Percentiles rank a stretch among this genome's conserved stretches.
phyloP scores from a whole-genome alignment of 768 basidiomycete genomes.

The Tylopilus rubrobrunneus region DNA sequence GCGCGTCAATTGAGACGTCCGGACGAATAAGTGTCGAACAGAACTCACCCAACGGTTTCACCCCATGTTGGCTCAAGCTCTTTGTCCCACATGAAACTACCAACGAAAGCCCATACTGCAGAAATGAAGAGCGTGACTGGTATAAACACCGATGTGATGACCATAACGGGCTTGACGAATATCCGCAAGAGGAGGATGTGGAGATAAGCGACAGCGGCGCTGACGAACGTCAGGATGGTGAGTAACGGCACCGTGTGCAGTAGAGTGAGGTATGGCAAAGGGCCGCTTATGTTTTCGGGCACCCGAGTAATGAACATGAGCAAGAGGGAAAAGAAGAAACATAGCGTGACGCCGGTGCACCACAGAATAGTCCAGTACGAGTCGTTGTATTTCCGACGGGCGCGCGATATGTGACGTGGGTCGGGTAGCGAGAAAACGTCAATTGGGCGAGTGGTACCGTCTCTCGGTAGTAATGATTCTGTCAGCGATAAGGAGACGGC shows the following conservation, averaged over 20 bases:
- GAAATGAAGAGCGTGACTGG: constrained; percentile 72
- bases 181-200: constrained; percentile 75
- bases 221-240: constrained; percentile 65
- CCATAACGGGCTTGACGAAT: constrained; percentile 81
- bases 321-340: constrained; percentile 60
- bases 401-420: constrained; percentile 60
- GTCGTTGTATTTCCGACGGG: constrained; percentile 72
- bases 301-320: constrained; percentile 57
- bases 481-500: constrained; percentile 67
- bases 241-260: constrained; percentile 76
- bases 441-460: constrained; percentile 57
- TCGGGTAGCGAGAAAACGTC: constrained; percentile 78
- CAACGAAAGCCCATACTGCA: constrained; percentile 76
- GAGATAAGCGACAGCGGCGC: constrained; percentile 66
- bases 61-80: constrained; percentile 69
- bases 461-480: constrained; percentile 73
- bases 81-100: constrained; percentile 66
- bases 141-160: constrained; percentile 71
- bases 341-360: constrained; percentile 55
- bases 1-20: constrained; percentile 9
- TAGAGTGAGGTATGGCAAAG: constrained; percentile 61
- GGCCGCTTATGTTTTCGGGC: constrained; percentile 30
- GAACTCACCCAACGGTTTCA: constrained; percentile 70
- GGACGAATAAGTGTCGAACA: background rate
- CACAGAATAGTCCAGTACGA: constrained; percentile 67